Percentiles rank a stretch among this genome's conserved stretches.
phyloP scores from a whole-genome alignment of 2,329 filamentous ascomycete species.

The Zopfia rhizophila region DNA sequence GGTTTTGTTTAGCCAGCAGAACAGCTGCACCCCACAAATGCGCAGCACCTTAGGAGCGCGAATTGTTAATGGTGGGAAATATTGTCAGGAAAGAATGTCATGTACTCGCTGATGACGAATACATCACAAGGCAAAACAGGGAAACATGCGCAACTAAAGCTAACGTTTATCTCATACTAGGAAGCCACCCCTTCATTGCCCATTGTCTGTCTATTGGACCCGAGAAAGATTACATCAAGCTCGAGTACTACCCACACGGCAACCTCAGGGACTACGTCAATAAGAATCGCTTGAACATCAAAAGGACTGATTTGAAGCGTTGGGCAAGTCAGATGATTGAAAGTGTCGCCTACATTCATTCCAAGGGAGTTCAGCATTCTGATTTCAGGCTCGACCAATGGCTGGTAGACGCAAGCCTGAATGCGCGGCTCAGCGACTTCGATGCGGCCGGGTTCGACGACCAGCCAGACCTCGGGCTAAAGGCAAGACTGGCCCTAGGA shows the following conservation, averaged over 20 bases:
- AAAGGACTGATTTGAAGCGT: background rate
- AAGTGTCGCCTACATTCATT: slow-evolving; percentile 12
- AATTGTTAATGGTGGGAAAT: slow-evolving; percentile 8
- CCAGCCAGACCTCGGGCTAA: background rate
- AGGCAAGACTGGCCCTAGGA: background rate
- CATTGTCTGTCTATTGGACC: slow-evolving; percentile 13
- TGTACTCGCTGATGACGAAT: slow-evolving; percentile 9
- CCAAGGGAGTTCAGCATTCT: slow-evolving; percentile 12
- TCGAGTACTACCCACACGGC: slow-evolving; percentile 9
- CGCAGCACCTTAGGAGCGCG: too few relatives aligned
- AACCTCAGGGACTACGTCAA: slow-evolving; percentile 9
- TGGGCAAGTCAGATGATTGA: slow-evolving; percentile 20
- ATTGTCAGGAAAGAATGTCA: slow-evolving; percentile 13
- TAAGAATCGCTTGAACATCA: background rate
- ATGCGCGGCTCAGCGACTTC: slow-evolving; percentile 16
- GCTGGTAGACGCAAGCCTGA: background rate
- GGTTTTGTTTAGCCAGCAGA: too few relatives aligned
- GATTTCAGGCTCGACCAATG: slow-evolving; percentile 21
- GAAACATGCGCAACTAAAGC: slow-evolving; percentile 14
- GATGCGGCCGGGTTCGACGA: slow-evolving; percentile 10
- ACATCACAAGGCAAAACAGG: slow-evolving; percentile 10
- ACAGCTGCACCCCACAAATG: too few relatives aligned
- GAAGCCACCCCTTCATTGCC: slow-evolving; percentile 13
- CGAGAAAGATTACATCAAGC: slow-evolving; percentile 8
- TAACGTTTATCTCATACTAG: slow-evolving; percentile 16